Evolutionary conservation across 768 basidiomycete species (phyloP).

Genomic region (Chiua virens): DNA sequence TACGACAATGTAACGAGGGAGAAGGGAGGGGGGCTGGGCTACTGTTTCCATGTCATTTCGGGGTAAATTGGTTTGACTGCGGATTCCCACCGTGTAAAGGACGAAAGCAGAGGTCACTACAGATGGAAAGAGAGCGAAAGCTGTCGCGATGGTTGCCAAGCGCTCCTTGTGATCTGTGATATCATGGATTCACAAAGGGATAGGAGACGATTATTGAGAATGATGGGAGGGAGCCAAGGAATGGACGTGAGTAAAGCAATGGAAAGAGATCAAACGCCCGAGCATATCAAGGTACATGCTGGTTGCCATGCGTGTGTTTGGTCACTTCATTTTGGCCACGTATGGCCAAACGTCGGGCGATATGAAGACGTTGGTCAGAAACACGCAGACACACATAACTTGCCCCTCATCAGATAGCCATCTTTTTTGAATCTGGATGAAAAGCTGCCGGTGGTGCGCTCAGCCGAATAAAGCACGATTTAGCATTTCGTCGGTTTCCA

Average conservation of each 20-base stretch:
- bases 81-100: slow-evolving; percentile 2
- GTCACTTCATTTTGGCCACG: slow-evolving; percentile 5
- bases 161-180: neutral
- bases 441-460: slow-evolving; percentile 20
- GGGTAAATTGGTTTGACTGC: slow-evolving; percentile 7
- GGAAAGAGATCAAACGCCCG: slow-evolving; percentile 10
- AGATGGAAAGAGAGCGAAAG: slow-evolving; percentile 1
- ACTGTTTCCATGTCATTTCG: slow-evolving; percentile 23
- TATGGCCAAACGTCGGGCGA: slow-evolving; percentile 19
- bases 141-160: neutral
- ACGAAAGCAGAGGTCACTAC: slow-evolving; percentile 6
- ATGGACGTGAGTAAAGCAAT: slow-evolving; percentile 1
- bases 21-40: neutral
- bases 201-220: neutral
- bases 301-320: slow-evolving; percentile 13
- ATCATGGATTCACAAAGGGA: neutral
- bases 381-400: slow-evolving; percentile 8
- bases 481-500: slow-evolving; percentile 13
- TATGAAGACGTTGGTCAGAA: slow-evolving; percentile 26
- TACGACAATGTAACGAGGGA: slow-evolving; percentile 11
- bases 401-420: slow-evolving; percentile 23
- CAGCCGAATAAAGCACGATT: slow-evolving; percentile 13
- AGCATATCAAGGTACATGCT: slow-evolving; percentile 12
- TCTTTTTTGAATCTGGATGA: slow-evolving; percentile 8
- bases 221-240: neutral